Conservation (phyloP, 768 basidiomycete species). For the Boletus vermiculosoides region DNA sequence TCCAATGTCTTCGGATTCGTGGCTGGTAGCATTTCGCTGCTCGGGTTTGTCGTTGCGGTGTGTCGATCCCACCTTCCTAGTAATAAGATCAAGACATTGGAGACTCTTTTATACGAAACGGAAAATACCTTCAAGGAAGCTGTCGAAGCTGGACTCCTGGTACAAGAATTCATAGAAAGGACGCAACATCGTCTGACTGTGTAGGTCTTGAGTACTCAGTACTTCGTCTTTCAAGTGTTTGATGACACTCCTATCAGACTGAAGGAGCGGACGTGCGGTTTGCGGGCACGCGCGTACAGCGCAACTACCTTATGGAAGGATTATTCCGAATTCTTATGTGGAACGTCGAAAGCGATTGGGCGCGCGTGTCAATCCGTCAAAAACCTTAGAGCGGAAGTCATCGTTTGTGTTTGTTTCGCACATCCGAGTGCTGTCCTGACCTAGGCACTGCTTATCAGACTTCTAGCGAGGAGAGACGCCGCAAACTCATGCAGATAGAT, state of each 20-base stretch:
- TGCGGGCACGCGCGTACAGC: not conserved
- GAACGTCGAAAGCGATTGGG: constrained; percentile 4
- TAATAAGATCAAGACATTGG: not conserved
- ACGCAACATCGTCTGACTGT: not conserved
- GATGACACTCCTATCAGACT: not conserved
- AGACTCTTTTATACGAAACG: not conserved
- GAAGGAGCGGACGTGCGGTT: not conserved
- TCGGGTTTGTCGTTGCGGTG: not conserved
- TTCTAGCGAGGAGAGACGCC: not conserved
- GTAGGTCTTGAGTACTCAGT: not conserved
- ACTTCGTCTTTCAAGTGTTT: not conserved
- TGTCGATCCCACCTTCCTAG: not conserved
- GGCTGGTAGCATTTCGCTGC: not conserved
- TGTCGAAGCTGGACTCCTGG: not conserved
- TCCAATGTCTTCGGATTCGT: not conserved
- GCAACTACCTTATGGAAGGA: not conserved
- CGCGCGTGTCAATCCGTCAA: not conserved
- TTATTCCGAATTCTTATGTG: not conserved
- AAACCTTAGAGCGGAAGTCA: not conserved
- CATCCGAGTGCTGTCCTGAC: not conserved
- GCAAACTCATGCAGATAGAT: not conserved
- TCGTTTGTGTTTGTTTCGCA: not conserved
- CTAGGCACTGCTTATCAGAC: not conserved
- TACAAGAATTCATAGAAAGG: not conserved
- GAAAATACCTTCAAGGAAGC: not conserved